A percentile compares a stretch with the other conserved stretches of the same genome.
phyloP scores from a whole-genome alignment of 495 filamentous ascomycete species.

The Hamigera avellanea region DNA sequence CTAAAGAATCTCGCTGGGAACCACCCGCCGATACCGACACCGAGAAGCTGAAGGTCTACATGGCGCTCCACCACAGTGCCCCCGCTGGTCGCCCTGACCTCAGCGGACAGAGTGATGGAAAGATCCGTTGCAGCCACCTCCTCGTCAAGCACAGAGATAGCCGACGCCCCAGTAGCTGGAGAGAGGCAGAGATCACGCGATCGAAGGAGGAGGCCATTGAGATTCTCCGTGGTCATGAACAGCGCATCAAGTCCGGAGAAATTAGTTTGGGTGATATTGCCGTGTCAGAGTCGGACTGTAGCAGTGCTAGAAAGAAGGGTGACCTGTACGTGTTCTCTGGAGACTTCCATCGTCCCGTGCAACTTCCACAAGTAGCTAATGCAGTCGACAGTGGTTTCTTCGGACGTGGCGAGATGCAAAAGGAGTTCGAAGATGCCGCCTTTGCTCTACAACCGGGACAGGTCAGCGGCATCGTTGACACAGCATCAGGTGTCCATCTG shows the following conservation, averaged over 20 bases:
- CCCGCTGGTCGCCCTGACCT: constrained; percentile 38
- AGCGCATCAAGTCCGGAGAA: constrained; percentile 57
- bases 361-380: constrained; percentile 11
- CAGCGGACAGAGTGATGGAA: constrained; percentile 49
- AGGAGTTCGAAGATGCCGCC: constrained; percentile 93
- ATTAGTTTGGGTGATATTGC: constrained; percentile 68
- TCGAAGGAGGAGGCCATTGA: constrained; percentile 73
- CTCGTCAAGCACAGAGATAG: constrained; percentile 87
- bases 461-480: constrained; percentile 76
- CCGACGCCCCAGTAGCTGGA: constrained; percentile 82
- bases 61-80: constrained; percentile 68
- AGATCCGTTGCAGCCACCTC: constrained; percentile 85
- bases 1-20: constrained; percentile 87
- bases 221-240: constrained; percentile 63
- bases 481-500: constrained; percentile 88
- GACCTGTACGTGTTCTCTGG: constrained; percentile 70
- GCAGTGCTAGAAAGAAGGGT: constrained; percentile 83
- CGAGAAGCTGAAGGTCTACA: constrained; percentile 84
- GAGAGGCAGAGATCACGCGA: constrained; percentile 76
- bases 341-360: not conserved
- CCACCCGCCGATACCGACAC: constrained; percentile 77
- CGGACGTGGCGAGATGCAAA: constrained; percentile 90
- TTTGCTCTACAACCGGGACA: constrained; percentile 78
- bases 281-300: constrained; percentile 83
- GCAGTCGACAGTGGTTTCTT: constrained; percentile 62